Percentiles rank a stretch among this genome's conserved stretches.
phyloP scores from a whole-genome alignment of 108 stramenopile species.

The Discostella pseudostelligera region DNA sequence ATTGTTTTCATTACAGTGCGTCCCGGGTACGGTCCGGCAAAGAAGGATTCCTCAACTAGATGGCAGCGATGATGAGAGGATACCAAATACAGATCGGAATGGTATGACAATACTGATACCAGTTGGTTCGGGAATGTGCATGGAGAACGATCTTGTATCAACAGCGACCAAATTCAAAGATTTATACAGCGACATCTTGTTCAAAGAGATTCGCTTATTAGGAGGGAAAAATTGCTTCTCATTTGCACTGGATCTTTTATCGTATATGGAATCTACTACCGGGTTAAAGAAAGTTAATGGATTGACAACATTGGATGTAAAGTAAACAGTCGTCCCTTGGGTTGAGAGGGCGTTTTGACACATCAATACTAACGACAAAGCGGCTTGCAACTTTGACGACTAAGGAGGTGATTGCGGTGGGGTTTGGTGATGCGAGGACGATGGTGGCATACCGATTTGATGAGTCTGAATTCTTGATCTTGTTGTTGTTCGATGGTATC shows the following conservation, averaged over 20 bases:
- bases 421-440: too few species aligned
- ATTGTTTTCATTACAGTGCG: constrained; percentile 25
- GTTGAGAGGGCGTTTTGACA: background rate
- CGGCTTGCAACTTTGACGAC: too few species aligned
- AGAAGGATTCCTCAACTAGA: constrained; percentile 1
- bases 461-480: too few species aligned
- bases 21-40: constrained; percentile 32
- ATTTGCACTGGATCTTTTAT: constrained; percentile 34
- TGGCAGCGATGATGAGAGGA: background rate
- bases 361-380: too few species aligned
- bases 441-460: too few species aligned
- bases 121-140: background rate
- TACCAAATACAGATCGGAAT: background rate
- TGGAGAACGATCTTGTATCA: constrained; percentile 7
- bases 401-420: too few species aligned
- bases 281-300: background rate
- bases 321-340: background rate
- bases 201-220: constrained; percentile 21
- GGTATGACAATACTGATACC: constrained; percentile 1
- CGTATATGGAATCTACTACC: constrained; percentile 9
- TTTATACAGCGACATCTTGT: background rate
- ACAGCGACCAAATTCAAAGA: constrained; percentile 25
- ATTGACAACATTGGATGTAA: too few species aligned
- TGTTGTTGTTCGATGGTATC: too few species aligned
- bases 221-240: constrained; percentile 45